A percentile compares a stretch with the other conserved stretches of the same genome.
phyloP scores from a whole-genome alignment of 2,329 filamentous ascomycete genomes.

The Endoconidiophora laricicola region DNA sequence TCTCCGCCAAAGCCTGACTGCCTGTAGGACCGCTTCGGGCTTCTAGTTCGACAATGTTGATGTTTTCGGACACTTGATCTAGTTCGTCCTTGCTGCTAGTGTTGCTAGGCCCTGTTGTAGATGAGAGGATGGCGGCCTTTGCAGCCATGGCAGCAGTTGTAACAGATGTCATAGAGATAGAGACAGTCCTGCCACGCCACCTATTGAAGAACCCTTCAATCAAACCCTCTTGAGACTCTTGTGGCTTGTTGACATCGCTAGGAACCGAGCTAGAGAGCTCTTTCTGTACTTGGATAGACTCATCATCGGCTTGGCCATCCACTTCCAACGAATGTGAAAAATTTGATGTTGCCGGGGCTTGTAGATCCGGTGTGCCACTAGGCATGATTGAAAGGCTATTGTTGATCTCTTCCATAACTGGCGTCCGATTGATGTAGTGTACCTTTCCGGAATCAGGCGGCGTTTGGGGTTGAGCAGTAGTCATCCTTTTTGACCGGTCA shows the following conservation, averaged over 20 bases:
- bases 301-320: neutral
- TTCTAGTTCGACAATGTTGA: no score
- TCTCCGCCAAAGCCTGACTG: neutral
- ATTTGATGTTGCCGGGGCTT: neutral
- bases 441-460: conserved; percentile 2
- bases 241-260: neutral
- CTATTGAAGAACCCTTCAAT: conserved; percentile 3
- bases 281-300: neutral
- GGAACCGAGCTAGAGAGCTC: neutral
- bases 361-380: neutral
- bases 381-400: neutral
- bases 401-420: neutral
- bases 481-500: no score
- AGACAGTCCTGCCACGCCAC: conserved; percentile 2
- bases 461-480: neutral
- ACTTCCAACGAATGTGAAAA: neutral
- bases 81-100: neutral
- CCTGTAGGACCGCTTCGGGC: neutral
- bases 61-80: neutral
- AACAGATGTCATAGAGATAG: conserved; percentile 1
- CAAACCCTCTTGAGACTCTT: neutral
- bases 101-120: neutral
- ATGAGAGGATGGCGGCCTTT: neutral
- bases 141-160: conserved; percentile 4
- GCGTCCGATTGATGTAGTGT: neutral